Evolutionary conservation across 116 monocot species (phyloP), one percentile per base, ranked within the genome.

Genomic region (Phalaenopsis hybrid): DNA sequence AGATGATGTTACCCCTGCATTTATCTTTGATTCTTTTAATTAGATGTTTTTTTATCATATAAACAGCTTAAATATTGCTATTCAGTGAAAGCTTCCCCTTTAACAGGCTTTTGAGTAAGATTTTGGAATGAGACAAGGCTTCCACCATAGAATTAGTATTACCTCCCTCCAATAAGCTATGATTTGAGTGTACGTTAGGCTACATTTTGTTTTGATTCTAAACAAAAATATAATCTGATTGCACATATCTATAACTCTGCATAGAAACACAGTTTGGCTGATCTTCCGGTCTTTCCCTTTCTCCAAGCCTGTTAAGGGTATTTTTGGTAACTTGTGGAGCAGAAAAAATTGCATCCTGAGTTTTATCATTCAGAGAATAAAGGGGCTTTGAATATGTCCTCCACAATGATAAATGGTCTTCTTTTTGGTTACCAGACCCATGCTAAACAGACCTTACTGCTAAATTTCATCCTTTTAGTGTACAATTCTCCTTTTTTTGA

Each of bases 361-460:
- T 5, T 31, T 28, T 51, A 77, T 77, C 49, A 52, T 49, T 52
- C 49, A 51, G 25, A 28, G 52, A 52, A 50, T 51, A 10, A 2
- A 11, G 28, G 28, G 49, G 28, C 51, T 5, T 77, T 77, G 25
- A 51, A 77, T 20, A 52, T 52, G 2, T 77, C 77, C 11, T 77
- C 77, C 1, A 77, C 15, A 77, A 51, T 52, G 50, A 15, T 77
- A 51, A 52, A 77, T 21, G 77, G 13, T 77, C 51, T 77, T 77
- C 77, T 12, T 23, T 28, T 17, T 51, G 49, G 77, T 13, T 77
- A 77, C 75, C 45, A n/a, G 46, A 11, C 44, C n/a, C 45, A 37
- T 45, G 46, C 46, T 77, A 52, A 77, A 12, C 18, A 46, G 31
- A 77, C 15, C 28, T 76, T 77, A 55, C 17, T 55, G 16, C 15